These are phyloP conservation scores for Panicum miliaceum DNA, from an alignment of 176 grass and related monocot species.

Conservation along the genomic window DNA sequence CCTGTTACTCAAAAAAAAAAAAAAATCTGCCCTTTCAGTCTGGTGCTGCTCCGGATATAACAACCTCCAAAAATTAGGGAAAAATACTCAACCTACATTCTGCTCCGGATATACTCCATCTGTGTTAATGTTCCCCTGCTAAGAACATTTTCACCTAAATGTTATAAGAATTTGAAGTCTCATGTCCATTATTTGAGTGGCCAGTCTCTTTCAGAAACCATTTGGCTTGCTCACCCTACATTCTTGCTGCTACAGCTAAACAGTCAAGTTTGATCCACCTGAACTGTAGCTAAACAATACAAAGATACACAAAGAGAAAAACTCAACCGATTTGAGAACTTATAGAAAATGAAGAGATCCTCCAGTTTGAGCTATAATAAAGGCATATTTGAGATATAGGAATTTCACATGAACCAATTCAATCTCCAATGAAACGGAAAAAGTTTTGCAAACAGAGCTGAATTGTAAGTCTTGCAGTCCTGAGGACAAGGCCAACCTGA, in stretches of 20 bases:
- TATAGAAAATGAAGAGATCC: background rate
- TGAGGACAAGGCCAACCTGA: background rate
- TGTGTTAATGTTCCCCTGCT: too few species aligned
- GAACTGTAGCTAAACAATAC: background rate
- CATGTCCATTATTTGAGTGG: too few species aligned
- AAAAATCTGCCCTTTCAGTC: too few species aligned
- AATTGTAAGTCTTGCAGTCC: background rate
- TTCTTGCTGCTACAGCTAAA: background rate
- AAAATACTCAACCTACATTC: too few species aligned
- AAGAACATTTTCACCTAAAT: too few species aligned
- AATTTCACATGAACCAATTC: background rate
- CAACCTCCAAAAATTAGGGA: too few species aligned
- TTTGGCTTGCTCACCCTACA: background rate
- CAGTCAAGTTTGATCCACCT: too few species aligned
- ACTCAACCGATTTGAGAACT: too few species aligned
- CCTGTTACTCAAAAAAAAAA: too few species aligned
- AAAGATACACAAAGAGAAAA: background rate
- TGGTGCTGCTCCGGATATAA: too few species aligned
- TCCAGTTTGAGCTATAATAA: background rate
- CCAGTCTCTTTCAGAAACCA: background rate
- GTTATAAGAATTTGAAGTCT: too few species aligned
- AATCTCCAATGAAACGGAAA: background rate
- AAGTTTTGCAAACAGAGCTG: background rate
- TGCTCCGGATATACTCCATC: too few species aligned
- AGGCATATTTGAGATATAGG: background rate